A percentile compares a stretch with the other conserved stretches of the same genome.
Evolutionary conservation across 1,284 basidiomycete genomes (phyloP).

Genomic region (Cutaneotrichosporon arboriforme): DNA sequence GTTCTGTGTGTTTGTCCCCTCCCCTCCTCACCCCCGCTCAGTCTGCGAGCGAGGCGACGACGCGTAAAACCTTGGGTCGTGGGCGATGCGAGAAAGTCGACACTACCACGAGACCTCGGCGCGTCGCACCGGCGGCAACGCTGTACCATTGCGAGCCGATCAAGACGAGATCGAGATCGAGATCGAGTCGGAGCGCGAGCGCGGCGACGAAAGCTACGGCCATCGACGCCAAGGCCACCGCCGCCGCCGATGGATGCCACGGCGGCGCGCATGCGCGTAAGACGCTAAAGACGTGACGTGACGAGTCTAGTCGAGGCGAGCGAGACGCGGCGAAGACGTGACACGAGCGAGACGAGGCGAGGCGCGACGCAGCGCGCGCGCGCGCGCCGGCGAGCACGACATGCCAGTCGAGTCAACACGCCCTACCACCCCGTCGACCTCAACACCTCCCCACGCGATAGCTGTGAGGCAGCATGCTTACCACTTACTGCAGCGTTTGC

Average conservation of each 20-base stretch:
- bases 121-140: background rate
- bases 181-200: too few relatives aligned
- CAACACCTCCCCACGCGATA: background rate
- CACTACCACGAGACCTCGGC: too few relatives aligned
- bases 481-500: constrained; percentile 65
- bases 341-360: background rate
- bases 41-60: constrained; percentile 5
- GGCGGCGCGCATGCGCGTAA: too few relatives aligned
- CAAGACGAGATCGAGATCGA: constrained; percentile 6
- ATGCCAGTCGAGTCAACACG: background rate
- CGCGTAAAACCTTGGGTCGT: too few relatives aligned
- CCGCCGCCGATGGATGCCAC: background rate
- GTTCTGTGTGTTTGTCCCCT: background rate
- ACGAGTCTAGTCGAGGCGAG: too few relatives aligned
- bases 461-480: background rate
- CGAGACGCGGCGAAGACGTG: too few relatives aligned
- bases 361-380: constrained; percentile 1
- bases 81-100: too few relatives aligned
- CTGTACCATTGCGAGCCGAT: constrained; percentile 5
- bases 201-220: too few relatives aligned
- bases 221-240: background rate
- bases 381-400: background rate
- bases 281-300: too few relatives aligned
- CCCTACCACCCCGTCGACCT: background rate
- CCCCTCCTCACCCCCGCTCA: constrained; percentile 13